A percentile compares a stretch with the other conserved stretches of the same genome.
Conservation (phyloP, 164 flowering plant species). For the Piper longum region DNA sequence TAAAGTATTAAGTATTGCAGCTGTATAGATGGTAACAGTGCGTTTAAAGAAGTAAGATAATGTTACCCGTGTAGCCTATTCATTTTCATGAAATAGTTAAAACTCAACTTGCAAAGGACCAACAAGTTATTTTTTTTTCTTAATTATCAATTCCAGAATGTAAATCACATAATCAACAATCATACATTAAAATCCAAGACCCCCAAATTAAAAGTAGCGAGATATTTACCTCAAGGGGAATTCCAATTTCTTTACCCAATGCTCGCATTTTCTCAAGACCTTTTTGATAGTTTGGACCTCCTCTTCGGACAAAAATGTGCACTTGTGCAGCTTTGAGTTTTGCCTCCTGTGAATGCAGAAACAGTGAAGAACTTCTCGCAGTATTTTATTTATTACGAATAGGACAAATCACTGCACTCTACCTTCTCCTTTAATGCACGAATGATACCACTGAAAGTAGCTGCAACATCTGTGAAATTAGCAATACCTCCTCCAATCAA, state of each 20-base stretch:
- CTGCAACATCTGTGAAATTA: constrained; percentile 88
- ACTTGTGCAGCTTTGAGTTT: constrained; percentile 79
- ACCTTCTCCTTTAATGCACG: constrained; percentile 37
- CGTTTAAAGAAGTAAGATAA: too few species aligned
- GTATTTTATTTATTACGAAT: neutral
- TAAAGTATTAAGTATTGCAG: too few species aligned
- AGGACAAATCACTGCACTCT: neutral
- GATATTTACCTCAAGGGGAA: constrained; percentile 67
- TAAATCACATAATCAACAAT: too few species aligned
- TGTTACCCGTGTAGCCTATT: too few species aligned
- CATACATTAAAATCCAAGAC: too few species aligned
- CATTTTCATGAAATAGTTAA: too few species aligned
- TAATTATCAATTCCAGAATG: too few species aligned
- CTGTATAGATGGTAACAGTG: too few species aligned
- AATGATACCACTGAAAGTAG: constrained; percentile 80
- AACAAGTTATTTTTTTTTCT: too few species aligned
- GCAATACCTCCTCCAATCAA: constrained; percentile 91
- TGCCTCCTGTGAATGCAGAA: constrained; percentile 37
- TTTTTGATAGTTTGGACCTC: constrained; percentile 89
- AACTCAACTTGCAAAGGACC: too few species aligned
- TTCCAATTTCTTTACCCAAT: constrained; percentile 67
- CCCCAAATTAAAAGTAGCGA: neutral
- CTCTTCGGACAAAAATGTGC: constrained; percentile 85
- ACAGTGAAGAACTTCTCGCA: neutral
- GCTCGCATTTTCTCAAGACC: constrained; percentile 88